These are phyloP conservation scores for Penicillium canariense DNA, from an alignment of 495 filamentous ascomycete genomes.

Conservation along the genomic window DNA sequence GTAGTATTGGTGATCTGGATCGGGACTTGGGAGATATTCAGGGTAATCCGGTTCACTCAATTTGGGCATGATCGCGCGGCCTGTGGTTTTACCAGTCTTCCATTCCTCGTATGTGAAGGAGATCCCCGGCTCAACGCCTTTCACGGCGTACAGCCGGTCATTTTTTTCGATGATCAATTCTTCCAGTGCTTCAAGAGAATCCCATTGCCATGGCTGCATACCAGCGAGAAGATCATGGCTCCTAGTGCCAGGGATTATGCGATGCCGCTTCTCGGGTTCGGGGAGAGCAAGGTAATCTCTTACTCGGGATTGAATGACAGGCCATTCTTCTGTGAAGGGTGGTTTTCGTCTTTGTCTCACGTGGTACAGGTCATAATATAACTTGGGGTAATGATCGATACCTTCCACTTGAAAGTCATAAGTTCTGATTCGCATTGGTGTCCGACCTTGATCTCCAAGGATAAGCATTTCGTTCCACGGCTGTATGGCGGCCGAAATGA, in stretches of 20 bases:
- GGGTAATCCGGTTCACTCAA: not conserved
- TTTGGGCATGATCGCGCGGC: slow-evolving; percentile 4
- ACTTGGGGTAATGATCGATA: not conserved
- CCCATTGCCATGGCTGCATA: not conserved
- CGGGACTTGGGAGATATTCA: not conserved
- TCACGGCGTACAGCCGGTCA: slow-evolving; percentile 2
- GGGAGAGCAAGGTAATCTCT: slow-evolving; percentile 3
- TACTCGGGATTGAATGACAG: slow-evolving; percentile 2
- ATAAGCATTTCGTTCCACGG: slow-evolving; percentile 13
- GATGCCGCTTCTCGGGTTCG: slow-evolving; percentile 7
- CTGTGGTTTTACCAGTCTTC: slow-evolving; percentile 7
- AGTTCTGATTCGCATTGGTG: slow-evolving; percentile 12
- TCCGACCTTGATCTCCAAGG: slow-evolving; percentile 8
- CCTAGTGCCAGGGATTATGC: not conserved
- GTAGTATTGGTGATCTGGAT: slow-evolving; percentile 4
- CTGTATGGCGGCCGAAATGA: slow-evolving; percentile 8
- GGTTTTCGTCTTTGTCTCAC: not conserved
- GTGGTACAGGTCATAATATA: not conserved
- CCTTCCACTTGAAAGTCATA: slow-evolving; percentile 11
- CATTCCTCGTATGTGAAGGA: slow-evolving; percentile 14
- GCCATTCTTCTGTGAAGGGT: slow-evolving; percentile 1
- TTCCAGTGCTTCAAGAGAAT: slow-evolving; percentile 5
- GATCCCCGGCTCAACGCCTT: slow-evolving; percentile 9
- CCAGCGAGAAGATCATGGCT: not conserved
- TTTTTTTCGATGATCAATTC: slow-evolving; percentile 4